Evolutionary conservation across 1,284 basidiomycete species (phyloP), one percentile per base, ranked within the genome.

Genomic region (Microbotryum silenes-acaulis): DNA sequence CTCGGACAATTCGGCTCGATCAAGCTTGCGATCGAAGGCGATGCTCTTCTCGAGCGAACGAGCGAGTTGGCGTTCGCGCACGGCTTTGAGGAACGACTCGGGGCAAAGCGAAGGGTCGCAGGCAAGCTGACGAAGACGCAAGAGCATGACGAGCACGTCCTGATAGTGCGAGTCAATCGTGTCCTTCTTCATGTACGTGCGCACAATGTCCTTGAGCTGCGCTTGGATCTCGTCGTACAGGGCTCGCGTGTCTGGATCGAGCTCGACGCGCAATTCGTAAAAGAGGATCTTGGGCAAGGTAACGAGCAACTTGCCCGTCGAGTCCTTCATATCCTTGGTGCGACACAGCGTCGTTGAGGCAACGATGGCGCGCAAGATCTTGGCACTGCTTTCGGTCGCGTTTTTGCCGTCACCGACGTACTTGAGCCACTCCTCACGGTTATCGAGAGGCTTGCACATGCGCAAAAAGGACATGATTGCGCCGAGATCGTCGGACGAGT

Each of bases 91-190:
- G 72, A 91, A 92, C 63, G 84, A 80, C 5, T 78, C 70, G 1
- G 91, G 91, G 27, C 92, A 79, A 25, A 94, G 79, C 4, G 84
- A 84, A 0, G 88, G 85, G 69, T 91, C 88, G 23, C 92, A 81
- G 25, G 83, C 87, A 18, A 93, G 78, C 75, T 94, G 91, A 20
- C 91, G 84, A 77, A 94, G 80, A 42, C 91, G 84, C 3, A 90
- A 91, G 21, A 94, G 79, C 9, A 63, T 60, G 42, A 82, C 91
- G 83, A 64, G 58, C 4, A 64, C 73, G 72, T 51, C 71, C 58
- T 60, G 76, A 37, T 57, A 62, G 49, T 62, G 65, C 33, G 56
- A 12, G 52, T 69, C 57, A 33, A 69, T 72, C 52, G 69, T 64
- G 6, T 72, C 74, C 10, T 68, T 66, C 12, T 62, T 75, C 72